Evolutionary conservation across 2,329 filamentous ascomycete genomes (phyloP).

Genomic region (Aspergillus intermedius): DNA sequence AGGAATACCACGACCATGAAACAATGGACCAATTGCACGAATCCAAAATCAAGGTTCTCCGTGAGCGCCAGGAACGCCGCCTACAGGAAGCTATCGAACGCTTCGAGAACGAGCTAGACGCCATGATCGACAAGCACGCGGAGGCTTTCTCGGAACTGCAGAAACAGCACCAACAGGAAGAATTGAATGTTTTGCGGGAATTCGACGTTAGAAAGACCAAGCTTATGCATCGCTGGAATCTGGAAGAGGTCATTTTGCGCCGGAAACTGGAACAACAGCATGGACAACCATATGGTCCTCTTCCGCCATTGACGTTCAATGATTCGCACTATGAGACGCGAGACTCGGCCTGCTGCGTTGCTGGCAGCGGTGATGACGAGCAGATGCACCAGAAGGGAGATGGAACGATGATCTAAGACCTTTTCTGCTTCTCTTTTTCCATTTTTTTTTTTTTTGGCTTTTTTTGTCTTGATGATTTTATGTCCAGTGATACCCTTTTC

Average conservation of each 20-base stretch:
- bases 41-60: conserved; percentile 42
- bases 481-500: conserved; percentile 21
- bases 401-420: conserved; percentile 12
- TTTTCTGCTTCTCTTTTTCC: conserved; percentile 18
- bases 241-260: conserved; percentile 38
- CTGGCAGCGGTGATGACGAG: conserved; percentile 12
- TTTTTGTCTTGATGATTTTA: conserved; percentile 13
- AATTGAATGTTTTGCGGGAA: conserved; percentile 21
- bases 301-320: conserved; percentile 34
- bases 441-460: conserved; percentile 13
- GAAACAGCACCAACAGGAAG: conserved; percentile 27
- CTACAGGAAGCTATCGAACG: conserved; percentile 33
- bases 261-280: conserved; percentile 32
- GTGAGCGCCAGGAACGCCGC: conserved; percentile 39
- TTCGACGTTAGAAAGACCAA: conserved; percentile 29
- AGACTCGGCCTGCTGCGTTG: conserved; percentile 24
- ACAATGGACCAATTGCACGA: conserved; percentile 39
- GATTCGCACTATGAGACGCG: conserved; percentile 19
- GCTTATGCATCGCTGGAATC: conserved; percentile 34
- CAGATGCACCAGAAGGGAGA: conserved; percentile 7
- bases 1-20: conserved; percentile 38
- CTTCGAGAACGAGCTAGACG: conserved; percentile 34
- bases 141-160: conserved; percentile 29
- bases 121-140: conserved; percentile 27
- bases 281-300: conserved; percentile 30